Evolutionary conservation across 306 rosid species (phyloP).

Genomic region (Gillenia trifoliata): DNA sequence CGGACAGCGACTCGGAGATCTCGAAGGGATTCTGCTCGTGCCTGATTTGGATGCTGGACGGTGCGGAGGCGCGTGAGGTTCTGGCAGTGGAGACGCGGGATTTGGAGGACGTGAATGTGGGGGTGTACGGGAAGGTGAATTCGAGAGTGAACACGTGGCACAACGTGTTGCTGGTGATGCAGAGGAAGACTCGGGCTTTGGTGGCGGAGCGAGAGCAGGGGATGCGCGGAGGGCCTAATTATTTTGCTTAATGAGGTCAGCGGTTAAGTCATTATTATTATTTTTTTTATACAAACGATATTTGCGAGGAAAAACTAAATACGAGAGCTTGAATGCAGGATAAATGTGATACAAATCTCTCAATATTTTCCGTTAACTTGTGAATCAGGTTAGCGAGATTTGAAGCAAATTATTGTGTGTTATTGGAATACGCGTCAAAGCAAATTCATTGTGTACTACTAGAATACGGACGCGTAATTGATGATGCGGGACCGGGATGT

Average conservation of each 20-base stretch:
- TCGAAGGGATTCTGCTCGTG: slow-evolving; percentile 78
- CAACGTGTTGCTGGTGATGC: slow-evolving; percentile 59
- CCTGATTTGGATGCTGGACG: slow-evolving; percentile 58
- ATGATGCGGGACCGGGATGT: no score
- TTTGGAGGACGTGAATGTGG: slow-evolving; percentile 48
- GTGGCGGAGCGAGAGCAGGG: slow-evolving; percentile 10
- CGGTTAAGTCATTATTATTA: not conserved
- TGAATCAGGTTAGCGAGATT: not conserved
- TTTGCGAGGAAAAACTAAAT: no score
- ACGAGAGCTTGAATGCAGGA: no score
- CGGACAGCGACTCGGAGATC: slow-evolving; percentile 84
- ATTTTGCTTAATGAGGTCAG: not conserved
- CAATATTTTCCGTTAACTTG: no score
- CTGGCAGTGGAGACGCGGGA: slow-evolving; percentile 33
- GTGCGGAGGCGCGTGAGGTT: slow-evolving; percentile 55
- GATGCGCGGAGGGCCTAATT: not conserved
- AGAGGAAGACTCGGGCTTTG: slow-evolving; percentile 43
- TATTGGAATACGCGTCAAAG: no score
- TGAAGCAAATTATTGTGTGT: not conserved
- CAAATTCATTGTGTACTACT: no score
- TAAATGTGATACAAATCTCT: not conserved
- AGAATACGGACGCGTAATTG: no score
- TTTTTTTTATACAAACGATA: not conserved
- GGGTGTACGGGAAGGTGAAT: slow-evolving; percentile 37
- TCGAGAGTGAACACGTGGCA: slow-evolving; percentile 80